Conservation (phyloP, 169 alveolate species). For the Eimeria sp. region DNA sequence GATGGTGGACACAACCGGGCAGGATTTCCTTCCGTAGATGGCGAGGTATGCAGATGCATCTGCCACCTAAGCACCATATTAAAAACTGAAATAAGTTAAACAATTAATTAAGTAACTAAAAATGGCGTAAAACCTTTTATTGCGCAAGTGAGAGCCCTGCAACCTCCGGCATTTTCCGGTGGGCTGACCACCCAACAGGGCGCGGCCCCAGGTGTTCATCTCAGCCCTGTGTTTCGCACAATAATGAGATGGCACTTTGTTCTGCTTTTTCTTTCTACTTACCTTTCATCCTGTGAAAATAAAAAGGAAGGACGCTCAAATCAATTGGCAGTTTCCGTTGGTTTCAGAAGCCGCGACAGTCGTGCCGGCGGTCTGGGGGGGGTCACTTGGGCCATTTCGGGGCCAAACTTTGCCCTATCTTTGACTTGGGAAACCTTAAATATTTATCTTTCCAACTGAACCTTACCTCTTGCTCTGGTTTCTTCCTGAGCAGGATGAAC, state of each 20-base stretch:
- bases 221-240: slow-evolving; percentile 26
- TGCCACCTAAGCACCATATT: neutral
- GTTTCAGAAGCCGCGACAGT: neutral
- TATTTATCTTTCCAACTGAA: neutral
- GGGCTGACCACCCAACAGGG: slow-evolving; percentile 22
- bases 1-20: neutral
- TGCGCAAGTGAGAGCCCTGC: neutral
- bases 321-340: neutral
- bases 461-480: neutral
- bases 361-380: slow-evolving; percentile 6
- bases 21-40: neutral
- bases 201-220: neutral
- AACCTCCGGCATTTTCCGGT: neutral
- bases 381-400: slow-evolving; percentile 4
- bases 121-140: neutral
- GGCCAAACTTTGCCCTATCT: neutral
- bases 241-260: neutral
- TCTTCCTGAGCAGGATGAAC: neutral
- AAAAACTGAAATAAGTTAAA: neutral
- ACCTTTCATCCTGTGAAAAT: neutral
- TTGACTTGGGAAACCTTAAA: neutral
- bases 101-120: neutral
- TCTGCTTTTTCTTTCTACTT: neutral
- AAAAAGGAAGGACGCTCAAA: neutral
- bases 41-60: neutral